These are phyloP conservation scores for Alternaria angustiovoidea DNA, from an alignment of 2,329 filamentous ascomycete species.

Conservation along the genomic window DNA sequence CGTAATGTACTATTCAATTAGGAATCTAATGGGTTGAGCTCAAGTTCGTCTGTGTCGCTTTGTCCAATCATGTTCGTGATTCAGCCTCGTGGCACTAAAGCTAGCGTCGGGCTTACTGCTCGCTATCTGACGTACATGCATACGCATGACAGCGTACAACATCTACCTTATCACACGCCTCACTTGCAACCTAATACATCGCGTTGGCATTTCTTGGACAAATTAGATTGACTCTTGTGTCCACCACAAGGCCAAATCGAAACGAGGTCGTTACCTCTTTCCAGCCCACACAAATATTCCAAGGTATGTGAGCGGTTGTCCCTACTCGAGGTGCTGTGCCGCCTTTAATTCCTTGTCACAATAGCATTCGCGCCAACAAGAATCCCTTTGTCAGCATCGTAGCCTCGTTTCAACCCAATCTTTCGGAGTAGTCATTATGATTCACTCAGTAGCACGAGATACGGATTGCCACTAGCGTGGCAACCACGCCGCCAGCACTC, in stretches of 20 bases:
- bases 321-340: not conserved
- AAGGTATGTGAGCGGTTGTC: constrained; percentile 13
- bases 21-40: constrained; percentile 9
- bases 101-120: constrained; percentile 21
- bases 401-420: not conserved
- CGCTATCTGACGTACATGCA: constrained; percentile 16
- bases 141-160: constrained; percentile 20
- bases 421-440: not conserved
- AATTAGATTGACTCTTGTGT: not conserved
- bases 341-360: not conserved
- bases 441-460: not conserved
- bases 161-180: constrained; percentile 31
- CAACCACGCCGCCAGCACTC: not conserved
- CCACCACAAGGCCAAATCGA: constrained; percentile 6
- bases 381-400: not conserved
- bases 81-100: constrained; percentile 25
- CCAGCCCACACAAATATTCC: not conserved
- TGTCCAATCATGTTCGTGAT: constrained; percentile 28
- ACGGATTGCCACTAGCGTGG: constrained; percentile 1
- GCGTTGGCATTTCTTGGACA: constrained; percentile 1
- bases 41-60: not conserved
- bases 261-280: not conserved
- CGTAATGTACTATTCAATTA: constrained; percentile 12
- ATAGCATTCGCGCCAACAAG: not conserved
- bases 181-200: constrained; percentile 22